phyloP scores from a whole-genome alignment of 2,329 filamentous ascomycete species.

The Clathrospora elynae region DNA sequence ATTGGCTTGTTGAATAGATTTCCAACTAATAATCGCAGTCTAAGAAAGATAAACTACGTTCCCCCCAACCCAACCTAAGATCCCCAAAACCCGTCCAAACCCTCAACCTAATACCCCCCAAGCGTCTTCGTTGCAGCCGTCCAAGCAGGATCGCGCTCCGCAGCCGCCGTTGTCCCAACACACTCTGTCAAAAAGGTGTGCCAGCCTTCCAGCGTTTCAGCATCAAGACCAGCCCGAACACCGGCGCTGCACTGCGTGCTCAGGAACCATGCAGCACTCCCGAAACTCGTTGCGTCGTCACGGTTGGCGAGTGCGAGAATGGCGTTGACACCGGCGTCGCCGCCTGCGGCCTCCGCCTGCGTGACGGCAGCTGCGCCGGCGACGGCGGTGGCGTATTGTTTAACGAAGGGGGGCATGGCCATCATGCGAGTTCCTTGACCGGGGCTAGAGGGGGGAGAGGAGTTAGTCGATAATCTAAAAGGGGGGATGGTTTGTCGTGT shows the following conservation, averaged over 20 bases:
- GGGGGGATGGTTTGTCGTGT: no score
- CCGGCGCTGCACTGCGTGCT: conserved; percentile 57
- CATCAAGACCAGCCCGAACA: conserved; percentile 53
- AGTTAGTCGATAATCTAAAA: no score
- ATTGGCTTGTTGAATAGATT: no score
- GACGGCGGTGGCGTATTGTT: conserved; percentile 60
- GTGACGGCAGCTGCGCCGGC: conserved; percentile 40
- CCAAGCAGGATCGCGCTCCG: conserved; percentile 58
- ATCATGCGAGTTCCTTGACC: no score
- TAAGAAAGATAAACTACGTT: neutral
- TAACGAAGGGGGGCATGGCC: conserved; percentile 63
- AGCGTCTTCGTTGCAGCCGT: conserved; percentile 45
- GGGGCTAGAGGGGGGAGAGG: neutral
- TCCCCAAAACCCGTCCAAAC: no score
- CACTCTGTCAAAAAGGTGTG: conserved; percentile 60
- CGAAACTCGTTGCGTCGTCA: conserved; percentile 58
- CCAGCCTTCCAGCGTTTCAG: conserved; percentile 58
- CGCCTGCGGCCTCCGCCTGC: conserved; percentile 38
- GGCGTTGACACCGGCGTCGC: conserved; percentile 43
- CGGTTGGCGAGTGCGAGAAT: conserved; percentile 59
- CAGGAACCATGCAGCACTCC: conserved; percentile 66
- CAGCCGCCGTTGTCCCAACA: conserved; percentile 56
- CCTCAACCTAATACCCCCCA: neutral
- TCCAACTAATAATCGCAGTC: no score
- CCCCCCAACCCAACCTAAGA: neutral